Conservation (phyloP, 805 yeast genomes). For the Suhomyces kilbournensis region DNA sequence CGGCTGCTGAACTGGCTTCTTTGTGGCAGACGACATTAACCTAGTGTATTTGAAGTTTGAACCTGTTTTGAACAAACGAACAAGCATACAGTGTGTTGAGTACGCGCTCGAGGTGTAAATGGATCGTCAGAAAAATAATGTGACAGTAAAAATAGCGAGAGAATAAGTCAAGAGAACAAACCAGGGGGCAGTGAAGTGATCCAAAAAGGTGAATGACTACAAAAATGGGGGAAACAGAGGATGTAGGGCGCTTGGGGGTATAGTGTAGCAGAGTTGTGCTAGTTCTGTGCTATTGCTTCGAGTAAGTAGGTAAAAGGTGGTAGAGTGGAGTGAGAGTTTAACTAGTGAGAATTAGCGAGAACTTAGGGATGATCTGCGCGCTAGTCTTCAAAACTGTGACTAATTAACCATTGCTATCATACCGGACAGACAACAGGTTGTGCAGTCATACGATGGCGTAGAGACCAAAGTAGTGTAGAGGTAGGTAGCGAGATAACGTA, state of each 20-base stretch:
- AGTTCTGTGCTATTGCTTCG: background rate
- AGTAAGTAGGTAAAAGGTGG: background rate
- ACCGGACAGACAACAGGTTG: background rate
- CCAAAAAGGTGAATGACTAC: background rate
- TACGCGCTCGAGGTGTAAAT: background rate
- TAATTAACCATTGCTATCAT: background rate
- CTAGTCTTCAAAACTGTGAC: background rate
- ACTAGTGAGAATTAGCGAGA: background rate
- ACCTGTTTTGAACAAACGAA: background rate
- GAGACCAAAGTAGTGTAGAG: background rate
- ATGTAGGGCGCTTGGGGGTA: background rate
- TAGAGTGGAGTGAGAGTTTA: background rate
- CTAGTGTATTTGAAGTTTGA: background rate
- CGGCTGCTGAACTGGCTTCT: constrained; percentile 37
- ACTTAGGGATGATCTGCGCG: background rate
- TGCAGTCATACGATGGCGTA: background rate
- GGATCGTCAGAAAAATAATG: background rate
- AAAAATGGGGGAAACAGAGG: background rate
- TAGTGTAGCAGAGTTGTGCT: background rate
- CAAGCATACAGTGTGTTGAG: constrained; percentile 2
- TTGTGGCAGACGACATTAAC: constrained; percentile 12
- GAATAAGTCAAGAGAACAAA: background rate
- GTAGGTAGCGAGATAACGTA: background rate
- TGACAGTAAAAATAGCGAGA: background rate
- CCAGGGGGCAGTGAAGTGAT: background rate